Evolutionary conservation across 805 yeast species (phyloP), one percentile per base, ranked within the genome.

Genomic region (Candida fluviatilis): DNA sequence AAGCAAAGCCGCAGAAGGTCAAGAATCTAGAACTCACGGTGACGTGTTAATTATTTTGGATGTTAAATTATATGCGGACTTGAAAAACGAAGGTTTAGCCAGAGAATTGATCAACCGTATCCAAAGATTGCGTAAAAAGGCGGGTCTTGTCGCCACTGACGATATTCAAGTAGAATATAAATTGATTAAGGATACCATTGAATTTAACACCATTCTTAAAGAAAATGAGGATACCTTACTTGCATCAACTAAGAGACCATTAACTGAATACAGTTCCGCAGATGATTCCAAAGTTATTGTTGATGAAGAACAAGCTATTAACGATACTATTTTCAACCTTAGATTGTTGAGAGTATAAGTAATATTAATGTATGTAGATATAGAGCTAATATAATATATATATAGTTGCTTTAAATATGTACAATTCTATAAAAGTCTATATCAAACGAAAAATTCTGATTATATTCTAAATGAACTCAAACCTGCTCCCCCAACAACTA

Each of bases 71-170:
- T 84, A 93, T 58, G 87, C 88, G 30, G 96, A 90, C 51, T 75
- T 91, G 62, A 82, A 83, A 68, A 81, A 86, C 35, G 98, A 93
- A 71, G 98, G 98, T 62, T 73, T 86, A 52, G 96, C 96, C 5
- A 87, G 99, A 73, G 98, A 93, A 66, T 75, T 93, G 58, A 78
- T 93, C 57, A 93, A 93, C 78, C 89, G 99, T 68, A 88, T 93
- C 50, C 99, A 93, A 75, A 84, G 96, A 64, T 78, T 90, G 59
- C 84, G 99, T 69, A 93, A 93, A 83, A 89, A 90, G 76, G 89
- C 86, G 47, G 95, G 96, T 24, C 75, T 93, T 57, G 85, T 85
- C 58, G 90, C 95, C 45, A 91, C 97, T 32, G 99, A 93, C 60
- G 99, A 93, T 51, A 95, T 93, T 36, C 63, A 77, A 47, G 96